These are phyloP conservation scores for Boletus rex-veris DNA, from an alignment of 768 basidiomycete species.

Conservation along the genomic window DNA sequence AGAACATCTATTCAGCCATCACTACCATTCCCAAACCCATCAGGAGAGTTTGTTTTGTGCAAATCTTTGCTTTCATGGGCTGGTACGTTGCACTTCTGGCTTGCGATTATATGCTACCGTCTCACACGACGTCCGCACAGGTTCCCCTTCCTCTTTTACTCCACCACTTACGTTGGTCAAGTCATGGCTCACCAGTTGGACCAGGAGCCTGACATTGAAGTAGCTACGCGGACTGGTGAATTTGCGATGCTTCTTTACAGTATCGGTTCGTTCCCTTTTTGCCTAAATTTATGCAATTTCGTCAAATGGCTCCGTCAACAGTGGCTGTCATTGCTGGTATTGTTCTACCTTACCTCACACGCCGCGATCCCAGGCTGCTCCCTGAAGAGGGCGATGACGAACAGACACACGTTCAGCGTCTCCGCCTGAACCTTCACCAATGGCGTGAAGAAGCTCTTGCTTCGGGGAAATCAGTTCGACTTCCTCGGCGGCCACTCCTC, in stretches of 20 bases:
- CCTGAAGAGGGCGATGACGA: slow-evolving; percentile 64
- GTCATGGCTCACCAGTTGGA: slow-evolving; percentile 81
- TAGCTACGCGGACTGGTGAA: slow-evolving; percentile 83
- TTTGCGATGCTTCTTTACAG: slow-evolving; percentile 90
- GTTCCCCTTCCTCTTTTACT: slow-evolving; percentile 95
- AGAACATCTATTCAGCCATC: slow-evolving; percentile 73
- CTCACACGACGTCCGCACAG: slow-evolving; percentile 32
- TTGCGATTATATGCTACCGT: slow-evolving; percentile 4
- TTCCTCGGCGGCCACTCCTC: slow-evolving; percentile 89
- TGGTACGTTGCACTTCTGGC: slow-evolving; percentile 50
- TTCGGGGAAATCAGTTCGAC: slow-evolving; percentile 65
- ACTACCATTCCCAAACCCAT: slow-evolving; percentile 78
- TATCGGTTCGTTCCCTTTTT: slow-evolving; percentile 50
- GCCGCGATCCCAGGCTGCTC: slow-evolving; percentile 77
- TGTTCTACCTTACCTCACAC: slow-evolving; percentile 75
- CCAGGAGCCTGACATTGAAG: slow-evolving; percentile 72
- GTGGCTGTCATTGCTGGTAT: slow-evolving; percentile 85
- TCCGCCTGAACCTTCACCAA: slow-evolving; percentile 65
- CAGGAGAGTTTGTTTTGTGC: slow-evolving; percentile 86
- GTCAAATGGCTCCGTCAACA: slow-evolving; percentile 28
- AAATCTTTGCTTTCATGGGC: slow-evolving; percentile 95
- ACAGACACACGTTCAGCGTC: slow-evolving; percentile 67
- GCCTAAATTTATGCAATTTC: background rate
- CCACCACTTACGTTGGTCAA: slow-evolving; percentile 92
- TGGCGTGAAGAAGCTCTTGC: slow-evolving; percentile 86